phyloP scores from a whole-genome alignment of 2,329 filamentous ascomycete species.

The Metarhizium humberi region DNA sequence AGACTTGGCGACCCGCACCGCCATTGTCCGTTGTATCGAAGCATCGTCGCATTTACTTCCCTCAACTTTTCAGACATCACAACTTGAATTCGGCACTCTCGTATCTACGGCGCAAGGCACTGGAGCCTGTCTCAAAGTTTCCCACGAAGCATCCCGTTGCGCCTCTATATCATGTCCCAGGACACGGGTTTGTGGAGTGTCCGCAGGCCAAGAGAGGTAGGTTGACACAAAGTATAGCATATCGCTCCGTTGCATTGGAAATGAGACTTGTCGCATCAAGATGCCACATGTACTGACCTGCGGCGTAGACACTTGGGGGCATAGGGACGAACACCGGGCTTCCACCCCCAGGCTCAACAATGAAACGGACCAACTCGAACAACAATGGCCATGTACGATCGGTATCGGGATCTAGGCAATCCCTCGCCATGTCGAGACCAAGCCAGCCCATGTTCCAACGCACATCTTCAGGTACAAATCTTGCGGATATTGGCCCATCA shows the following conservation, averaged over 20 bases:
- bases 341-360: conserved; percentile 81
- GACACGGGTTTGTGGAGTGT: conserved; percentile 85
- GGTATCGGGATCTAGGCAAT: conserved; percentile 73
- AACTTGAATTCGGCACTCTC: background rate
- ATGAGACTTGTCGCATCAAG: conserved; percentile 10
- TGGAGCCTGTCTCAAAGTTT: background rate
- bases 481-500: conserved; percentile 70
- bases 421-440: conserved; percentile 74
- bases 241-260: background rate
- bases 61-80: conserved; percentile 3
- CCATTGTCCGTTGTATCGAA: background rate
- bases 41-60: background rate
- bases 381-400: conserved; percentile 71
- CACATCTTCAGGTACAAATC: conserved; percentile 71
- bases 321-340: conserved; percentile 77
- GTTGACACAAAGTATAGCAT: conserved; percentile 13
- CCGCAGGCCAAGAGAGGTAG: conserved; percentile 82
- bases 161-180: conserved; percentile 59
- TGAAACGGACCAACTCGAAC: conserved; percentile 79
- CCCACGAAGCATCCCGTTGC: background rate
- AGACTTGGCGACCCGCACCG: conserved; percentile 7
- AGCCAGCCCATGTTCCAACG: conserved; percentile 82
- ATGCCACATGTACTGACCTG: background rate
- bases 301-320: conserved; percentile 67
- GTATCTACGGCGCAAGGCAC: background rate